Conservation (phyloP, 495 filamentous ascomycete species). For the Melanomma pulvis-pyrius region DNA sequence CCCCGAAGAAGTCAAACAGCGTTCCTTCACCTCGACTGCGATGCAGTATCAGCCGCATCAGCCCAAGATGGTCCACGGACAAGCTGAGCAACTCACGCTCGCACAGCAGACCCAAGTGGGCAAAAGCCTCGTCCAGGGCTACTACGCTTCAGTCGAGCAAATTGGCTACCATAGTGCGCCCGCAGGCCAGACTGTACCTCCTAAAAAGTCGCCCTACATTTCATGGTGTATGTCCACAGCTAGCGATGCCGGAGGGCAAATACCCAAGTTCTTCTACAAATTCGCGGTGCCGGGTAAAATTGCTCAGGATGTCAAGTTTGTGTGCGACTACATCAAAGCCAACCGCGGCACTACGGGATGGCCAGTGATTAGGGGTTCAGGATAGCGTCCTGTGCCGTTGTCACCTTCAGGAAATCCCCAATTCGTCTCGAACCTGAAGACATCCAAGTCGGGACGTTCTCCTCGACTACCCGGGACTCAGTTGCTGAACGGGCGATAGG, state of each 20-base stretch:
- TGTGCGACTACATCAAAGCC: slow-evolving; percentile 48
- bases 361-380: too few relatives aligned
- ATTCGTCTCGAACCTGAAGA: too few relatives aligned
- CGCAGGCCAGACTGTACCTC: neutral
- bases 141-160: slow-evolving; percentile 63
- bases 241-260: slow-evolving; percentile 66
- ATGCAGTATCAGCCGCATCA: neutral
- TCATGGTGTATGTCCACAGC: slow-evolving; percentile 73
- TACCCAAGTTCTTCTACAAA: slow-evolving; percentile 71
- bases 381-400: neutral
- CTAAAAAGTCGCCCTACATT: slow-evolving; percentile 38
- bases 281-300: slow-evolving; percentile 65
- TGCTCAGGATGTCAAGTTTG: slow-evolving; percentile 71
- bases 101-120: neutral
- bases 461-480: too few relatives aligned
- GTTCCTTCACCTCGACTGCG: slow-evolving; percentile 1
- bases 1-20: slow-evolving; percentile 36
- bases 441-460: too few relatives aligned
- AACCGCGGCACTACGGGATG: too few relatives aligned
- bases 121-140: slow-evolving; percentile 29
- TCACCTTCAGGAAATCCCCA: too few relatives aligned
- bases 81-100: neutral
- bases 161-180: slow-evolving; percentile 46
- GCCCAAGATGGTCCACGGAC: neutral
- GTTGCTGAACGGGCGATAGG: too few relatives aligned